Conservation (phyloP, 169 alveolate genomes). For the Babesia caballi region DNA sequence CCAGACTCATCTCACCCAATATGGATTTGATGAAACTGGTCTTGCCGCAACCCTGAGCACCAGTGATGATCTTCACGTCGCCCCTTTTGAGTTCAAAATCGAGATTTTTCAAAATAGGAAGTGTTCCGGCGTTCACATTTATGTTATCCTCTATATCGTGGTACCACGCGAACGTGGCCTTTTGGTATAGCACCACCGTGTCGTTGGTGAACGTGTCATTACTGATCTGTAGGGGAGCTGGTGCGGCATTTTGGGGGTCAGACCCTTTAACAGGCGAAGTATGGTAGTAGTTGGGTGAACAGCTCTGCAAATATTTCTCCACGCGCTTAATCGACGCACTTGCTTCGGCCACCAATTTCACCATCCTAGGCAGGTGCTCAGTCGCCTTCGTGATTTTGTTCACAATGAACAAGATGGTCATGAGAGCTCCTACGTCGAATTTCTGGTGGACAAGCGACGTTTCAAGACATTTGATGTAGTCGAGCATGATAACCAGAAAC, state of each 20-base stretch:
- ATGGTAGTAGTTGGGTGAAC: slow-evolving; percentile 11
- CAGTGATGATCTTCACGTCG: slow-evolving; percentile 32
- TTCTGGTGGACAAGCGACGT: not conserved
- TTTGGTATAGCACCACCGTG: slow-evolving; percentile 4
- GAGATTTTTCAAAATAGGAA: slow-evolving; percentile 1
- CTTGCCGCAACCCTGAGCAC: slow-evolving; percentile 59
- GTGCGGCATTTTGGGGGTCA: no score
- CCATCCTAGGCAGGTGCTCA: not conserved
- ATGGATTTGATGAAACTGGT: slow-evolving; percentile 39
- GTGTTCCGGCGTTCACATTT: not conserved
- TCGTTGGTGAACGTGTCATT: slow-evolving; percentile 1
- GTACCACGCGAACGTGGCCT: slow-evolving; percentile 46
- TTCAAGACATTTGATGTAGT: not conserved
- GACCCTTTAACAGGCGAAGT: not conserved
- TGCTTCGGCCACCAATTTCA: slow-evolving; percentile 3
- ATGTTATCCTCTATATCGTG: not conserved
- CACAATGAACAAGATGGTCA: slow-evolving; percentile 17
- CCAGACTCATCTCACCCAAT: slow-evolving; percentile 57
- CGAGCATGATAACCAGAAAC: slow-evolving; percentile 8
- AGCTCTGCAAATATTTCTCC: not conserved
- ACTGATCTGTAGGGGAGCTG: no score
- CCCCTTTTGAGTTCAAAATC: slow-evolving; percentile 34
- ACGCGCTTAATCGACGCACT: not conserved
- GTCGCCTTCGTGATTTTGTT: slow-evolving; percentile 6
- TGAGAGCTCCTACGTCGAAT: slow-evolving; percentile 6